Percentiles rank a stretch among this genome's conserved stretches.
phyloP scores from a whole-genome alignment of 768 basidiomycete species.

The Tricholomella constricta region DNA sequence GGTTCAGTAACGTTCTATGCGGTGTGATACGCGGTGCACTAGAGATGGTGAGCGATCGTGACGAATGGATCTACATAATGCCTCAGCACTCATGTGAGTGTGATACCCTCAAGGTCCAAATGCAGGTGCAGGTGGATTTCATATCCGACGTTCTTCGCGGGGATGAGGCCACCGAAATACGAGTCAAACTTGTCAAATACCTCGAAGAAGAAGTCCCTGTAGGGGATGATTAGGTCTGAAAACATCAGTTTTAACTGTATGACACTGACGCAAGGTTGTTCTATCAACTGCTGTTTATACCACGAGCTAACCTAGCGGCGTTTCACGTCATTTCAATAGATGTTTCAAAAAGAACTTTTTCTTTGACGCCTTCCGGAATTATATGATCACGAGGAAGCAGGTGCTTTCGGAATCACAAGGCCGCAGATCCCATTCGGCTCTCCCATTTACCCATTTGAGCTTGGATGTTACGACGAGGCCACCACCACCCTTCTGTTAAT shows the following conservation, averaged over 20 bases:
- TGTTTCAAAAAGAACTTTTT: not conserved
- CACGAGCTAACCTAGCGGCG: not conserved
- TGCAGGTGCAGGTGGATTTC: conserved; percentile 91
- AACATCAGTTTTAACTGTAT: not conserved
- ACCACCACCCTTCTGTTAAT: not conserved
- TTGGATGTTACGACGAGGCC: not conserved
- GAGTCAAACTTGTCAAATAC: conserved; percentile 87
- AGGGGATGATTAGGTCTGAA: conserved; percentile 74
- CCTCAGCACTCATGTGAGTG: conserved; percentile 8
- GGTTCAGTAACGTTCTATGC: conserved; percentile 96
- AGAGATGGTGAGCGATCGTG: conserved; percentile 78
- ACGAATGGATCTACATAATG: not conserved
- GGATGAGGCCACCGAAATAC: conserved; percentile 92
- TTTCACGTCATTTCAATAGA: not conserved
- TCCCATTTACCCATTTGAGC: not conserved
- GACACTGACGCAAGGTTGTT: not conserved
- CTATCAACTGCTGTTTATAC: not conserved
- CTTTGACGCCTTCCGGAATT: not conserved
- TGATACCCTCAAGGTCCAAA: conserved; percentile 72
- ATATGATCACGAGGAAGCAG: conserved; percentile 3
- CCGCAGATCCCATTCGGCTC: not conserved
- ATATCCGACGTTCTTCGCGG: conserved; percentile 89
- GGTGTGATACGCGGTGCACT: conserved; percentile 91
- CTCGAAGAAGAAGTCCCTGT: conserved; percentile 95
- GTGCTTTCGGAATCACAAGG: not conserved